Evolutionary conservation across 148 eudicot genomes (phyloP).

Genomic region (Rhododendron ferrugineum): DNA sequence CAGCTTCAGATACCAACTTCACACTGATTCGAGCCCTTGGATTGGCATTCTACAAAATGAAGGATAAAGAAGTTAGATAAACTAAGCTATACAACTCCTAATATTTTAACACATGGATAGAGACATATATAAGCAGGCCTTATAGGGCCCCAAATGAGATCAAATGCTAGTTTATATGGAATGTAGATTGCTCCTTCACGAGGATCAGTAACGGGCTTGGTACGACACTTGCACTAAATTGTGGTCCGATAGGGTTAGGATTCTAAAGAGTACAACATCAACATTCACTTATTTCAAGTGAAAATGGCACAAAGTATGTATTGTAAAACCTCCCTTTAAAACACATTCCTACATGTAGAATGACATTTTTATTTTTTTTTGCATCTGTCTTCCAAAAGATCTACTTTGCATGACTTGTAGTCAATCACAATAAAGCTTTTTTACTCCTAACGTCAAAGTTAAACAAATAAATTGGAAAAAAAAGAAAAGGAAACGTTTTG

Average conservation of each 20-base stretch:
- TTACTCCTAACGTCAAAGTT: background rate
- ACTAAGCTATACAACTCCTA: background rate
- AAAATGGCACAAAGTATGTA: background rate
- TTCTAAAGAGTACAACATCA: too few species aligned
- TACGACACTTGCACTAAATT: background rate
- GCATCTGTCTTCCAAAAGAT: background rate
- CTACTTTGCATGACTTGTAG: background rate
- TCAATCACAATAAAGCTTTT: background rate
- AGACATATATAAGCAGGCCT: background rate
- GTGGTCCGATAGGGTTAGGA: background rate
- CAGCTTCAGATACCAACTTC: slow-evolving; percentile 94
- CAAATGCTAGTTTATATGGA: background rate
- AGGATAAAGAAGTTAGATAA: background rate
- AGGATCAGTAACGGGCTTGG: background rate
- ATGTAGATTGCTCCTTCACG: background rate
- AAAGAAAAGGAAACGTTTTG: background rate
- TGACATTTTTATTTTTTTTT: background rate
- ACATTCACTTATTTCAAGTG: background rate
- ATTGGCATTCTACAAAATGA: slow-evolving; percentile 66
- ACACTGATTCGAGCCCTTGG: slow-evolving; percentile 93
- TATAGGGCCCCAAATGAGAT: background rate
- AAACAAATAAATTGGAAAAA: background rate
- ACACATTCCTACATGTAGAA: background rate
- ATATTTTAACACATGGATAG: slow-evolving; percentile 25
- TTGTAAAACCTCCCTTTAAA: background rate